Base-by-base conservation (phyloP, 2,329 filamentous ascomycete species). In the Metarhizium humberi region DNA sequence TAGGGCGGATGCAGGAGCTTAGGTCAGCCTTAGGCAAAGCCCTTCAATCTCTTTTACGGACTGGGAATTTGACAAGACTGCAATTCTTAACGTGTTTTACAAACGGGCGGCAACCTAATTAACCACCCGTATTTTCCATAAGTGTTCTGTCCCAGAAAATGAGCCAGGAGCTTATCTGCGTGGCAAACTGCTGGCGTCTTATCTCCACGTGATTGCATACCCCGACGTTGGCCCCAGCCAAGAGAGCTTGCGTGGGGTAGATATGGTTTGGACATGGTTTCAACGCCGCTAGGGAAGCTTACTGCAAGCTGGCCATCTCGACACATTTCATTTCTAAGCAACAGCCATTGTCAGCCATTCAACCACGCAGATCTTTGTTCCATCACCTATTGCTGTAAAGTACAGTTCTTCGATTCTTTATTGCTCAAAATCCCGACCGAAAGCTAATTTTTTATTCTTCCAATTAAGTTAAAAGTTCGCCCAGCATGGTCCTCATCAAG, bases 401-500 rank as follows among this genome's bases (percentile, higher is more conserved):
- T 42, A 10, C 29, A 5, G 13, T 16, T 30, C 5, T 42, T 32
- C 13, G 48, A 49, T 50, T 16, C 10, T 46, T 50, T 51, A 38
- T 43, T 54, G 34, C 36, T 11, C 49, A 32, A 8, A 51, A 34
- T 13, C 32, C 18, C 16, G 2, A 13, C 36, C 53, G 2, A 11
- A 34, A 46, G 38, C 43, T 34, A 45, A 43, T 47, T 36, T 46
- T 50, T 25, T 40, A 11, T 50, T 32, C 36, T 34, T 30, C 4
- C n/a, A 29, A 6, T 32, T 3, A 18, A 5, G 20, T 42, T 50
- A 42, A 57, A 54, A 40, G 49, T 59, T 59, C 53, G 55, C 62
- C 55, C 63, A 69, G 59, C 63, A 81, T 82, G 79, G 78, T 82
- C 65, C 71, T 80, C 55, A 62, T 85, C 62, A 84, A 82, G 77